Evolutionary conservation across 345 rosid species (phyloP).

Genomic region (Eucalyptus sp.): DNA sequence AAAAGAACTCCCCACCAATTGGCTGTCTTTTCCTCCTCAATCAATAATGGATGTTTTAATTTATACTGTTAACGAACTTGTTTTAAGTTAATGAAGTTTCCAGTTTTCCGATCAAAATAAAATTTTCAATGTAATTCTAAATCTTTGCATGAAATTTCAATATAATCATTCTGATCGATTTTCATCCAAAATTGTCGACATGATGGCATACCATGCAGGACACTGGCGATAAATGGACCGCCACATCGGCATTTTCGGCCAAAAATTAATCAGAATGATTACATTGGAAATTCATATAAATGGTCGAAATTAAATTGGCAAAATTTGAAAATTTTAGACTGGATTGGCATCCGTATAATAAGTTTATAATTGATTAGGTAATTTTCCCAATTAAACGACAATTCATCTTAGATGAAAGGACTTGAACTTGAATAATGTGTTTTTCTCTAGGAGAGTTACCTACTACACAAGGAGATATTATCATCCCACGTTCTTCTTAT

Average conservation of each 20-base stretch:
- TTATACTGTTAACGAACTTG: too few species aligned
- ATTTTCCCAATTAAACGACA: too few species aligned
- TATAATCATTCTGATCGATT: fast-evolving
- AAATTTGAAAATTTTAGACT: background rate
- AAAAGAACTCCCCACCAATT: too few species aligned
- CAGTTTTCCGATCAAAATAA: too few species aligned
- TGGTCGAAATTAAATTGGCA: background rate
- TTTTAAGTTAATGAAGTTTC: too few species aligned
- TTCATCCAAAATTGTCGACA: background rate
- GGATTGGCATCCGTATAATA: fast-evolving
- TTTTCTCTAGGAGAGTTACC: background rate
- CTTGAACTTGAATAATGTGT: background rate
- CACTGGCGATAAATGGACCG: background rate
- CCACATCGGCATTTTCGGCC: too few species aligned
- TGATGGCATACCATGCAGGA: background rate
- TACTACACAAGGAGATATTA: background rate
- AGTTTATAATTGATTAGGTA: too few species aligned
- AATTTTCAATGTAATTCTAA: too few species aligned
- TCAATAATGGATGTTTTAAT: too few species aligned
- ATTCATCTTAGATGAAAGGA: background rate
- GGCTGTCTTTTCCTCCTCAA: too few species aligned
- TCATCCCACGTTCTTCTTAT: background rate
- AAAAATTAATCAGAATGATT: fast-evolving
- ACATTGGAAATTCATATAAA: too few species aligned
- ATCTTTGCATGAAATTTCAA: too few species aligned